phyloP scores from a whole-genome alignment of 345 rosid genomes.

The Syzygium oleosum region DNA sequence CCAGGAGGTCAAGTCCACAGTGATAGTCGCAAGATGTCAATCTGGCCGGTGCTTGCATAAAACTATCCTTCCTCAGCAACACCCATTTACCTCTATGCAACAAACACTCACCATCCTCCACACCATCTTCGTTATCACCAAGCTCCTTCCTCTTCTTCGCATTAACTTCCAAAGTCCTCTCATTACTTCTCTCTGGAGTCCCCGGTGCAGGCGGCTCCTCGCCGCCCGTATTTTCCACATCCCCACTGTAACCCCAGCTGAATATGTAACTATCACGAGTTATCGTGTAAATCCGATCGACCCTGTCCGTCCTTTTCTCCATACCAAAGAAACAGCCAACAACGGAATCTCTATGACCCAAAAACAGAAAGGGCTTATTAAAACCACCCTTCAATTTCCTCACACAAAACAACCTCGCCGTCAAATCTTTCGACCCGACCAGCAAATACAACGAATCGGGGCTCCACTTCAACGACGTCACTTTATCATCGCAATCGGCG shows the following conservation, averaged over 20 bases:
- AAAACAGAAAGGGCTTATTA: slow-evolving; percentile 66
- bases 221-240: slow-evolving; percentile 18
- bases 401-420: slow-evolving; percentile 66
- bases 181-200: slow-evolving; percentile 50
- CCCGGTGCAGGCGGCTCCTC: slow-evolving; percentile 53
- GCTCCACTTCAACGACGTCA: slow-evolving; percentile 67
- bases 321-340: slow-evolving; percentile 86
- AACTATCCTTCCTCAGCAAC: slow-evolving; percentile 74
- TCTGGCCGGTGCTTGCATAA: slow-evolving; percentile 58
- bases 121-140: slow-evolving; percentile 27
- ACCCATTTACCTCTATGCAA: slow-evolving; percentile 61
- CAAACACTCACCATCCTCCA: slow-evolving; percentile 31
- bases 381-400: slow-evolving; percentile 42
- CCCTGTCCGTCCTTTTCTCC: slow-evolving; percentile 44
- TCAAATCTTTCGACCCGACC: slow-evolving; percentile 80
- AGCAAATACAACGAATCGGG: slow-evolving; percentile 66
- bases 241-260: slow-evolving; percentile 56
- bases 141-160: slow-evolving; percentile 50
- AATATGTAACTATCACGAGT: slow-evolving; percentile 72
- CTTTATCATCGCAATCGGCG: slow-evolving; percentile 63
- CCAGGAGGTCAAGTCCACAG: slow-evolving; percentile 69
- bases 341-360: slow-evolving; percentile 85
- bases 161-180: slow-evolving; percentile 4
- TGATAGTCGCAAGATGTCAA: slow-evolving; percentile 82
- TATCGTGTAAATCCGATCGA: slow-evolving; percentile 53